phyloP scores from a whole-genome alignment of 108 stramenopile species.

The Cyclotella kingstonii region DNA sequence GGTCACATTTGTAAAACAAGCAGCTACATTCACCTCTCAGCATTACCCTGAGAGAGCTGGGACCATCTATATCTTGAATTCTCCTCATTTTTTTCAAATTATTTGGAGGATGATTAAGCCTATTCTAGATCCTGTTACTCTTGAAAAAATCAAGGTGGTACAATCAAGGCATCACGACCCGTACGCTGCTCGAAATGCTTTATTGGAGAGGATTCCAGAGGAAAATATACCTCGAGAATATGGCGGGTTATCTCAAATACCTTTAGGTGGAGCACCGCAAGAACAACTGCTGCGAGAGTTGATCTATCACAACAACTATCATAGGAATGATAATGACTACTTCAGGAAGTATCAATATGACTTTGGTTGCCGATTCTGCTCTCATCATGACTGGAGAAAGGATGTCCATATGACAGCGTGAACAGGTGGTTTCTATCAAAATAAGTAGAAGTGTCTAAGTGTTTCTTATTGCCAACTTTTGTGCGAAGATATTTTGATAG shows the following conservation, averaged over 20 bases:
- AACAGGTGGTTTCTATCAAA: no score
- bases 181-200: constrained; percentile 41
- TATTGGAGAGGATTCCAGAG: constrained; percentile 53
- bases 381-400: background rate
- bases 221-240: constrained; percentile 73
- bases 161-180: constrained; percentile 33
- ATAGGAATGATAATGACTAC: constrained; percentile 23
- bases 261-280: constrained; percentile 58
- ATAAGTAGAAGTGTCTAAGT: no score
- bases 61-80: constrained; percentile 38
- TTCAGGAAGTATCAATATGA: background rate
- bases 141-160: constrained; percentile 49
- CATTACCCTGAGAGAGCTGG: constrained; percentile 83
- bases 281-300: constrained; percentile 46
- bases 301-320: constrained; percentile 53
- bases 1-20: constrained; percentile 65
- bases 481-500: no score
- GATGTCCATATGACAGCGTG: no score
- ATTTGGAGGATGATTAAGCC: constrained; percentile 73
- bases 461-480: no score
- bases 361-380: background rate
- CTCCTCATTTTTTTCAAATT: constrained; percentile 59
- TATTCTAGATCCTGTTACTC: constrained; percentile 57
- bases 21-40: constrained; percentile 48
- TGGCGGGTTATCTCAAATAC: constrained; percentile 57